Percentiles rank a stretch among this genome's conserved stretches.
These are phyloP conservation scores for Russula compacta DNA, from an alignment of 768 basidiomycete genomes.

Conservation along the genomic window DNA sequence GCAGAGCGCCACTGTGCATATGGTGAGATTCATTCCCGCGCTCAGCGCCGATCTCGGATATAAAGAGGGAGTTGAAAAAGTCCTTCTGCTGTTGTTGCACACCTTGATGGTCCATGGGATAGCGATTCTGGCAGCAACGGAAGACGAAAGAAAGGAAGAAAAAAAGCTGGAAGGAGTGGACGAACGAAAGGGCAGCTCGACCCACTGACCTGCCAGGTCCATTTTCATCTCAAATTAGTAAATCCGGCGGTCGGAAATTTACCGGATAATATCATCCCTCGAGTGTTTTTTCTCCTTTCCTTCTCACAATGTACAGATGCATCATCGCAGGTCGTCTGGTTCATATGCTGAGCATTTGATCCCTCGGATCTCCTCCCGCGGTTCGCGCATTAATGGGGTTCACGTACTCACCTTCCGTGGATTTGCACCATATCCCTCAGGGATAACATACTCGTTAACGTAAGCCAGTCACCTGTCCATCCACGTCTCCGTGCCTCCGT, in stretches of 20 bases:
- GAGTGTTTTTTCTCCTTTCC: background rate
- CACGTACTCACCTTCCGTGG: background rate
- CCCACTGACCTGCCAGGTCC: background rate
- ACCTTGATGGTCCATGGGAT: conserved; percentile 16
- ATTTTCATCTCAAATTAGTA: conserved; percentile 1
- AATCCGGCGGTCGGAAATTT: conserved; percentile 6
- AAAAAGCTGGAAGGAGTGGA: background rate
- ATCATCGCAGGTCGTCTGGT: too few relatives aligned
- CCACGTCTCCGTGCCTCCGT: too few relatives aligned
- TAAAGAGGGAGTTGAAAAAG: conserved; percentile 26
- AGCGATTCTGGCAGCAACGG: background rate
- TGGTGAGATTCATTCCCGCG: conserved; percentile 19
- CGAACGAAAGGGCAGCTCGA: background rate
- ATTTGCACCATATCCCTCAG: background rate
- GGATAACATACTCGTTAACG: background rate
- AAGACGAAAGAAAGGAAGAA: background rate
- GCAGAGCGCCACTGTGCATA: conserved; percentile 18
- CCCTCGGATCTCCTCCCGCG: background rate
- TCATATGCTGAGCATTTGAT: background rate
- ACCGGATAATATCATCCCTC: background rate
- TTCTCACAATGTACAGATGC: too few relatives aligned
- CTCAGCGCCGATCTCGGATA: conserved; percentile 17
- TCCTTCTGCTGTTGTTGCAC: conserved; percentile 23
- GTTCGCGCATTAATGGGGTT: background rate
- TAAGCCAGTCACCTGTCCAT: too few relatives aligned